A percentile compares a stretch with the other conserved stretches of the same genome.
Evolutionary conservation across 2,329 filamentous ascomycete species (phyloP).

Genomic region (Aureobasidium sp.): DNA sequence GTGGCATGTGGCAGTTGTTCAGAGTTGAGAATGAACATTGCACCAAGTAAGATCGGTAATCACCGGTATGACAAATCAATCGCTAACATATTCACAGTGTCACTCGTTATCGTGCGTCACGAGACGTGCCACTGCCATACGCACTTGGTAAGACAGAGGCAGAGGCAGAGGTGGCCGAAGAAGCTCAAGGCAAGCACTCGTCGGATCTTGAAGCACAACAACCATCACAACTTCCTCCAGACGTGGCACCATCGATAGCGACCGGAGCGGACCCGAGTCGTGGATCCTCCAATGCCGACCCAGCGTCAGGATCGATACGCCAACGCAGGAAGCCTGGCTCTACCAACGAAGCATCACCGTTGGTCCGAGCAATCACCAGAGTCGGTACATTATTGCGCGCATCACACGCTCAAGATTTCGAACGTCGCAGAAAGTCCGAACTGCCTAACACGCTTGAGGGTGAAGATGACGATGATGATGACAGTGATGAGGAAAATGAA

Average conservation of each 20-base stretch:
- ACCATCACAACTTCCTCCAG: background rate
- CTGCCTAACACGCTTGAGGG: slow-evolving; percentile 27
- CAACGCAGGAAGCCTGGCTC: slow-evolving; percentile 20
- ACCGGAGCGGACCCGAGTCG: slow-evolving; percentile 17
- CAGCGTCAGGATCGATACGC: background rate
- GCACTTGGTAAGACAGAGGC: slow-evolving; percentile 31
- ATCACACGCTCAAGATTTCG: slow-evolving; percentile 87
- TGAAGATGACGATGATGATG: slow-evolving; percentile 30
- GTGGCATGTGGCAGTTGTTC: slow-evolving; percentile 87
- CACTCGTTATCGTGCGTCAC: slow-evolving; percentile 76
- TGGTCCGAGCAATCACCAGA: slow-evolving; percentile 40
- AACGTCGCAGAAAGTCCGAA: slow-evolving; percentile 60
- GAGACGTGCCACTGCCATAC: slow-evolving; percentile 84
- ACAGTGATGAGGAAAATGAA: slow-evolving; percentile 26
- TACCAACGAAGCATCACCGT: slow-evolving; percentile 28
- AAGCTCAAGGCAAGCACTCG: slow-evolving; percentile 14
- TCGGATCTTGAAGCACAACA: slow-evolving; percentile 1
- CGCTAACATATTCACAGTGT: slow-evolving; percentile 41
- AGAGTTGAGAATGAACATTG: slow-evolving; percentile 98
- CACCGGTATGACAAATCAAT: background rate
- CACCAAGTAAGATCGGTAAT: slow-evolving; percentile 59
- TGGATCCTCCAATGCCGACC: background rate
- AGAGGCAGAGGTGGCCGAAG: slow-evolving; percentile 1
- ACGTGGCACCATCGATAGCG: background rate
- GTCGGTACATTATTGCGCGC: slow-evolving; percentile 66